A percentile compares a stretch with the other conserved stretches of the same genome.
Evolutionary conservation across 495 filamentous ascomycete genomes (phyloP).

Genomic region (Hyaloscypha bicolor): DNA sequence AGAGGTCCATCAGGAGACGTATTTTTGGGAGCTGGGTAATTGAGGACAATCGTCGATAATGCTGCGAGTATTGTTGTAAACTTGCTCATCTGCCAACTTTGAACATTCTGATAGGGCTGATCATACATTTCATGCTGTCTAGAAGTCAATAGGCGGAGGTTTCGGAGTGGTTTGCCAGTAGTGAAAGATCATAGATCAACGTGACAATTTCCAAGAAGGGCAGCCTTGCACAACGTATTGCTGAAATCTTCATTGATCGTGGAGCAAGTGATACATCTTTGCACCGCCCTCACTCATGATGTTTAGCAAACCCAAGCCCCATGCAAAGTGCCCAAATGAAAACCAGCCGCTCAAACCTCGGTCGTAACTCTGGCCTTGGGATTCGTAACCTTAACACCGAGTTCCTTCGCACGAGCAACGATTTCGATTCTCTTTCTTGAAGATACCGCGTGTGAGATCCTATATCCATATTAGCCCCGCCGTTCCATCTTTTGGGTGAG

Average conservation of each 20-base stretch:
- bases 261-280: constrained; percentile 32
- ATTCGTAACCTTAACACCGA: constrained; percentile 99
- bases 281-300: constrained; percentile 31
- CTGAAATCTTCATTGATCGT: constrained; percentile 32
- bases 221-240: constrained; percentile 2
- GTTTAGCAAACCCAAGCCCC: constrained; percentile 29
- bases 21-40: too few species aligned
- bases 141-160: too few species aligned
- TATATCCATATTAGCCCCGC: constrained; percentile 40
- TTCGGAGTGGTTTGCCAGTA: too few species aligned
- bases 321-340: constrained; percentile 34
- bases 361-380: constrained; percentile 96
- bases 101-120: neutral
- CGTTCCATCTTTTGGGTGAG: neutral
- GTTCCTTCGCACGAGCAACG: constrained; percentile 91
- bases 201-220: neutral
- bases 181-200: neutral
- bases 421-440: constrained; percentile 98
- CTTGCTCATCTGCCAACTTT: too few species aligned
- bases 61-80: too few species aligned
- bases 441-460: constrained; percentile 95
- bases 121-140: neutral
- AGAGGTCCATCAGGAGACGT: too few species aligned
- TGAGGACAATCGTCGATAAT: too few species aligned
- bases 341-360: constrained; percentile 71